phyloP scores from a whole-genome alignment of 495 filamentous ascomycete genomes.

The Friedmanniomyces endolithicus region DNA sequence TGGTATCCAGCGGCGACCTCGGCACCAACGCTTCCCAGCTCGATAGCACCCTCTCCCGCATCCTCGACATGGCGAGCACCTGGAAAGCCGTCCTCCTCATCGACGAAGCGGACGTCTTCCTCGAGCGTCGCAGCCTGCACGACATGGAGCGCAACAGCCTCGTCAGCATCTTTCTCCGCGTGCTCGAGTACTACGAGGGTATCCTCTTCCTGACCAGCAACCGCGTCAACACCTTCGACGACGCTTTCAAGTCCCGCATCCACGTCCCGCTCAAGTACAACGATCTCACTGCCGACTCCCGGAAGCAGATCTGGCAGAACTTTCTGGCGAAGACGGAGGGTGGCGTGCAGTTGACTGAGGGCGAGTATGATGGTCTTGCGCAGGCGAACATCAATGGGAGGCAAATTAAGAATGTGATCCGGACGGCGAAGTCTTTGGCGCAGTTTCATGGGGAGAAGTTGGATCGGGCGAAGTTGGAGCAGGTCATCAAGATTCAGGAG shows the following conservation, averaged over 20 bases:
- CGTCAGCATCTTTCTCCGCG: slow-evolving; percentile 37
- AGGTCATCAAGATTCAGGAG: slow-evolving; percentile 15
- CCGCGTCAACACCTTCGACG: slow-evolving; percentile 30
- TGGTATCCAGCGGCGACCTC: slow-evolving; percentile 31
- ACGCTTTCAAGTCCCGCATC: slow-evolving; percentile 32
- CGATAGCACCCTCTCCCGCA: slow-evolving; percentile 28
- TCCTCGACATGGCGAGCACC: slow-evolving; percentile 30
- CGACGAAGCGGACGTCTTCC: slow-evolving; percentile 59
- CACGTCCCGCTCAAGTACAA: slow-evolving; percentile 34
- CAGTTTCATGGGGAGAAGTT: slow-evolving; percentile 11
- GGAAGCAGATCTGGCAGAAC: slow-evolving; percentile 35
- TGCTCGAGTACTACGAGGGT: slow-evolving; percentile 46
- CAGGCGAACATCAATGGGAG: slow-evolving; percentile 37
- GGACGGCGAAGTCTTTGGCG: slow-evolving; percentile 40
- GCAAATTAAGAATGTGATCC: slow-evolving; percentile 54
- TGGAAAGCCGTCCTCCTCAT: slow-evolving; percentile 41
- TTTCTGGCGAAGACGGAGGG: slow-evolving; percentile 26
- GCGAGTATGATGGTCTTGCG: slow-evolving; percentile 13
- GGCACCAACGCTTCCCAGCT: slow-evolving; percentile 27
- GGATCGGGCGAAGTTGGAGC: slow-evolving; percentile 10
- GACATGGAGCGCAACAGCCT: slow-evolving; percentile 33
- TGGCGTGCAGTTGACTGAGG: slow-evolving; percentile 5
- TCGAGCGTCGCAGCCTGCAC: slow-evolving; percentile 36
- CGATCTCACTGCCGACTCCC: slow-evolving; percentile 26
- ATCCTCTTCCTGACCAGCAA: slow-evolving; percentile 44